These are phyloP conservation scores for Colletotrichum cordylinicola DNA, from an alignment of 2,329 filamentous ascomycete genomes.

Conservation along the genomic window DNA sequence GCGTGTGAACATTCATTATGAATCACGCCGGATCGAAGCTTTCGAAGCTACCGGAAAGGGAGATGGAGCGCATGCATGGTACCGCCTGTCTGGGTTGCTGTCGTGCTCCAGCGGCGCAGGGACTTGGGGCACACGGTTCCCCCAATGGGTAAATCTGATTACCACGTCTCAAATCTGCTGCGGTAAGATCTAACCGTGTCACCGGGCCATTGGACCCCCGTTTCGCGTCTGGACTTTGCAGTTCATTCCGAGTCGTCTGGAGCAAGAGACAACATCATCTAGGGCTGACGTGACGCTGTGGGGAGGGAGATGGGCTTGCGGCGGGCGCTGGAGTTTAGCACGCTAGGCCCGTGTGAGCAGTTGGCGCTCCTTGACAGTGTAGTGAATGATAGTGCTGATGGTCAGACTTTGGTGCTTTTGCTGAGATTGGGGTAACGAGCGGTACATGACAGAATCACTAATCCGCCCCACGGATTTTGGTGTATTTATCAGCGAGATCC, in stretches of 20 bases:
- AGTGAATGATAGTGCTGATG: not conserved
- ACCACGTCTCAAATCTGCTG: not conserved
- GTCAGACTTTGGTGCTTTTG: not conserved
- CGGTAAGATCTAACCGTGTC: constrained; percentile 4
- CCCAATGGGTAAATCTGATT: not conserved
- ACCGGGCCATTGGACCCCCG: not conserved
- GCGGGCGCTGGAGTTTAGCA: not conserved
- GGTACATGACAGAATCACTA: not conserved
- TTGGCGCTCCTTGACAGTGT: not conserved
- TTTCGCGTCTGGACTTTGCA: not conserved
- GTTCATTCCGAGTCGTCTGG: not conserved
- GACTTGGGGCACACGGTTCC: not conserved
- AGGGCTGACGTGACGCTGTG: constrained; percentile 5
- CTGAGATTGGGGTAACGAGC: not conserved
- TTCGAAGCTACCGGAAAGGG: constrained; percentile 1
- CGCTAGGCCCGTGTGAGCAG: not conserved
- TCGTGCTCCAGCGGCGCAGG: not conserved
- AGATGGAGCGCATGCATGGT: not conserved
- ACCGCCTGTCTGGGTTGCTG: not conserved
- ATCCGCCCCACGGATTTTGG: not conserved
- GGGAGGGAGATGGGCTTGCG: constrained; percentile 1
- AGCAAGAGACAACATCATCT: not conserved
- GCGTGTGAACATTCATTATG: not conserved
- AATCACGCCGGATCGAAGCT: not conserved
- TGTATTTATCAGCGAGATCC: constrained; percentile 18